These are phyloP conservation scores for Agrocybe pediades DNA, from an alignment of 768 basidiomycete species.

Conservation along the genomic window DNA sequence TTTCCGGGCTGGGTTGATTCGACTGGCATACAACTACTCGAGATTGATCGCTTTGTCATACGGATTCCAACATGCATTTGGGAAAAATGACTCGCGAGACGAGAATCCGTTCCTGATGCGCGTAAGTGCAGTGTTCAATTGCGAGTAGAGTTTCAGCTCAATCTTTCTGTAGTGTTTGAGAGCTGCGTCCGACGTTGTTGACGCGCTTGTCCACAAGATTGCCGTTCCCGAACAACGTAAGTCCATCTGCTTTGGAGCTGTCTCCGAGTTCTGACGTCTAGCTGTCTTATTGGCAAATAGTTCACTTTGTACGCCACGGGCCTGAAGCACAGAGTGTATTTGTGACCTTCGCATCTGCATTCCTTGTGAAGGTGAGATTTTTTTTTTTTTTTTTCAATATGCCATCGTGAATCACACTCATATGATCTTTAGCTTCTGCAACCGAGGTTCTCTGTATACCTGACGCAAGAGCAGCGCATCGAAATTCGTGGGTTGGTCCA, in stretches of 20 bases:
- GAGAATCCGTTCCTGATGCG: constrained; percentile 69
- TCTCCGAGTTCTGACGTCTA: not conserved
- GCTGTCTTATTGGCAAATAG: constrained; percentile 14
- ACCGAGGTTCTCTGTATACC: constrained; percentile 67
- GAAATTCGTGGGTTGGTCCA: constrained; percentile 68
- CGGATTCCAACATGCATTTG: constrained; percentile 76
- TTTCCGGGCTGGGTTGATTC: constrained; percentile 64
- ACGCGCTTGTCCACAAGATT: constrained; percentile 59
- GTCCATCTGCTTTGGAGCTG: constrained; percentile 17
- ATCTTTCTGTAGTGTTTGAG: constrained; percentile 52
- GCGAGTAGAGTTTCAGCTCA: not conserved
- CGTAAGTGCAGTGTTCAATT: constrained; percentile 39
- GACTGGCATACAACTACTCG: constrained; percentile 65
- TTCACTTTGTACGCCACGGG: constrained; percentile 64
- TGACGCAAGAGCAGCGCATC: constrained; percentile 56
- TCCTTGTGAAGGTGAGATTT: constrained; percentile 70
- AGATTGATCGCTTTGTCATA: constrained; percentile 72
- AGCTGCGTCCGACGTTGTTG: constrained; percentile 68
- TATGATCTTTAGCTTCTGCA: constrained; percentile 59
- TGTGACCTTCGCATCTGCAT: constrained; percentile 78
- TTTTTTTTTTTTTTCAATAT: not conserved
- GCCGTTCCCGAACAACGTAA: constrained; percentile 57
- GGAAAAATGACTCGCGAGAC: constrained; percentile 53
- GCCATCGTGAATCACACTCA: no score
- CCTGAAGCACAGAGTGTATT: constrained; percentile 83